These are phyloP conservation scores for Talaromyces nanjingensis DNA, from an alignment of 495 filamentous ascomycete species.

Conservation along the genomic window DNA sequence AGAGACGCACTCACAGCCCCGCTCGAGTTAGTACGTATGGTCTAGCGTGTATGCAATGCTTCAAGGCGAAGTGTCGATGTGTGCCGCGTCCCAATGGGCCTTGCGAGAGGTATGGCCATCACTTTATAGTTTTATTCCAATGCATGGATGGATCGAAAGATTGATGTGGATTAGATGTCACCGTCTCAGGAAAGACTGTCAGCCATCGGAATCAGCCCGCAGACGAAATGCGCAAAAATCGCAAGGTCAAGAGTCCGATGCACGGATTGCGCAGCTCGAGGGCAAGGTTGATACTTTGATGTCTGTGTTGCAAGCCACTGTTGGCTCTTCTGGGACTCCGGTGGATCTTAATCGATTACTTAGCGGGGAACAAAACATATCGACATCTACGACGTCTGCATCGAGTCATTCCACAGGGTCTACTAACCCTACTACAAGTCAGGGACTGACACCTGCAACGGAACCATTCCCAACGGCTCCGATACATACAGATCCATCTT, in stretches of 20 bases:
- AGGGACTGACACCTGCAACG: slow-evolving; percentile 4
- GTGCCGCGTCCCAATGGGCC: slow-evolving; percentile 13
- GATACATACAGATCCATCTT: neutral
- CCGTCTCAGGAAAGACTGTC: slow-evolving; percentile 33
- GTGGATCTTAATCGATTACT: neutral
- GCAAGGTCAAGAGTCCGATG: slow-evolving; percentile 26
- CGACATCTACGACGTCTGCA: neutral
- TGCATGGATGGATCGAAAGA: neutral
- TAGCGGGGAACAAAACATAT: neutral
- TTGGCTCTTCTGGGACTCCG: slow-evolving; percentile 6
- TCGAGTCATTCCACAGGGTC: neutral
- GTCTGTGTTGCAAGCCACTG: slow-evolving; percentile 17
- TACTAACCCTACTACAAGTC: neutral
- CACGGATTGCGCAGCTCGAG: slow-evolving; percentile 40
- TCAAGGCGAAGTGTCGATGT: slow-evolving; percentile 27
- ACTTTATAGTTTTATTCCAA: too few relatives aligned
- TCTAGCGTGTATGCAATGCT: slow-evolving; percentile 23
- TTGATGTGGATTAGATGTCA: slow-evolving; percentile 31
- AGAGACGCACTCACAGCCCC: neutral
- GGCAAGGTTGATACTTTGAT: slow-evolving; percentile 23
- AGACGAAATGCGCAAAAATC: slow-evolving; percentile 20
- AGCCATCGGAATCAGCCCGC: slow-evolving; percentile 25
- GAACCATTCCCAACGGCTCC: neutral
- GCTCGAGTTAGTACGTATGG: slow-evolving; percentile 17
- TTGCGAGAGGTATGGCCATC: slow-evolving; percentile 17